Percentiles rank a stretch among this genome's conserved stretches.
Conservation (phyloP, 768 basidiomycete genomes). For the Termitomyces heimii region DNA sequence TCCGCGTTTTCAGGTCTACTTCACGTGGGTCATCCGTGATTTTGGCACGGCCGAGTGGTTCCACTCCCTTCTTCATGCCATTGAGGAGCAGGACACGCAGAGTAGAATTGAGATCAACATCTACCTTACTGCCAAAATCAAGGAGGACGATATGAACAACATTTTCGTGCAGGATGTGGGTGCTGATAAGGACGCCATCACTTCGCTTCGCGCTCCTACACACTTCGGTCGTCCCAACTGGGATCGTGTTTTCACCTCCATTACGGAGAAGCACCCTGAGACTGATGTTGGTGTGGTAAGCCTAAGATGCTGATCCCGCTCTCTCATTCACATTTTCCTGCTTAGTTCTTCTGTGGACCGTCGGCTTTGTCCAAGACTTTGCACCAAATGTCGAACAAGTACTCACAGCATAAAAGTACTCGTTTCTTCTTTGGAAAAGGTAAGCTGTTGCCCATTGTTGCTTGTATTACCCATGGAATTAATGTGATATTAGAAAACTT, state of each 20-base stretch:
- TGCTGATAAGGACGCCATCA: conserved; percentile 88
- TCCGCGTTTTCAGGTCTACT: conserved; percentile 50
- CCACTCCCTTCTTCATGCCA: conserved; percentile 87
- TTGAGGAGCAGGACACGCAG: conserved; percentile 87
- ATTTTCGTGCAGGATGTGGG: conserved; percentile 93
- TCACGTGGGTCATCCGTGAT: conserved; percentile 94
- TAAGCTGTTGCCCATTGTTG: conserved; percentile 16
- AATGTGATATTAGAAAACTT: conserved; percentile 25
- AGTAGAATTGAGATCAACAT: conserved; percentile 91
- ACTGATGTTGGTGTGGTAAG: conserved; percentile 86
- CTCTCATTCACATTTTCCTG: neutral
- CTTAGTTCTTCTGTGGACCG: conserved; percentile 84
- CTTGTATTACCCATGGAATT: neutral
- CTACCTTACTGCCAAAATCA: conserved; percentile 86
- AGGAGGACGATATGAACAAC: conserved; percentile 91
- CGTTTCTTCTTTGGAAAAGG: conserved; percentile 91
- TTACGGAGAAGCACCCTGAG: conserved; percentile 78
- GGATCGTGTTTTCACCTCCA: conserved; percentile 67
- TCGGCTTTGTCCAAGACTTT: conserved; percentile 61
- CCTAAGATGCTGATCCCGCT: conserved; percentile 4
- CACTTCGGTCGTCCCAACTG: conserved; percentile 91
- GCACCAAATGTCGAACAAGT: conserved; percentile 80
- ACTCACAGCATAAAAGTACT: conserved; percentile 71
- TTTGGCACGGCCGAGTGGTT: conserved; percentile 91
- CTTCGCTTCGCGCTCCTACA: conserved; percentile 82